phyloP scores from a whole-genome alignment of 257 asterid species.

The Capsicum pubescens region DNA sequence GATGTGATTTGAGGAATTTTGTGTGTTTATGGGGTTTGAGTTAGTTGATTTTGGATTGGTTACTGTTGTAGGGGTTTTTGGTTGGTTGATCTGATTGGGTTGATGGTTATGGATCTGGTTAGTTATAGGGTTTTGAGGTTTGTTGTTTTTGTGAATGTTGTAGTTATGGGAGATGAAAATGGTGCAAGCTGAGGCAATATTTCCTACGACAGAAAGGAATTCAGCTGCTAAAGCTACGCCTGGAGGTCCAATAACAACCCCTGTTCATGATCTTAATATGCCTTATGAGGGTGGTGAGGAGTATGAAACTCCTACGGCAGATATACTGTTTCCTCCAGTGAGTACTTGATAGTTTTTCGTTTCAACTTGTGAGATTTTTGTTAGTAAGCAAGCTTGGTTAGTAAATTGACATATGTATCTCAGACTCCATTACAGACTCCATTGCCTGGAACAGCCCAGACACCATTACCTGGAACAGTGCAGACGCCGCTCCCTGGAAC shows the following conservation, averaged over 20 bases:
- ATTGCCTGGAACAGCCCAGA: constrained; percentile 72
- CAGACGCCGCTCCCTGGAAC: constrained; percentile 78
- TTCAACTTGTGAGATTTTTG: background rate
- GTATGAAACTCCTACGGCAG: constrained; percentile 97
- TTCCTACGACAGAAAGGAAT: constrained; percentile 86
- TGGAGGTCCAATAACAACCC: constrained; percentile 65
- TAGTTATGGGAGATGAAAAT: constrained; percentile 93
- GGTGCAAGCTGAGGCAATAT: constrained; percentile 88
- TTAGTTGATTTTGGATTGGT: background rate
- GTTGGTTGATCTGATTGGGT: constrained; percentile 29
- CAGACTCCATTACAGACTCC: constrained; percentile 89
- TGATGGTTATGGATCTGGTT: constrained; percentile 40
- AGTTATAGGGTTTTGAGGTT: constrained; percentile 16
- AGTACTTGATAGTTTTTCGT: constrained; percentile 31
- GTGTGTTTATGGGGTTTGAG: background rate
- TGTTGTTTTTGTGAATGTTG: constrained; percentile 37
- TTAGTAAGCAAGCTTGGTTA: constrained; percentile 1
- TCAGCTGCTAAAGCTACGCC: constrained; percentile 48
- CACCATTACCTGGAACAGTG: constrained; percentile 80
- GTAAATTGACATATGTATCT: background rate
- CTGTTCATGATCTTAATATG: constrained; percentile 92
- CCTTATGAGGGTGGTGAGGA: constrained; percentile 97
- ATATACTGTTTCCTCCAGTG: constrained; percentile 94
- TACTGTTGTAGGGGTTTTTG: constrained; percentile 22
- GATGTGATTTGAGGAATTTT: constrained; percentile 1